Base-by-base conservation (phyloP, 192 early-diverging fungal genomes). In the Coemansia sp. region DNA sequence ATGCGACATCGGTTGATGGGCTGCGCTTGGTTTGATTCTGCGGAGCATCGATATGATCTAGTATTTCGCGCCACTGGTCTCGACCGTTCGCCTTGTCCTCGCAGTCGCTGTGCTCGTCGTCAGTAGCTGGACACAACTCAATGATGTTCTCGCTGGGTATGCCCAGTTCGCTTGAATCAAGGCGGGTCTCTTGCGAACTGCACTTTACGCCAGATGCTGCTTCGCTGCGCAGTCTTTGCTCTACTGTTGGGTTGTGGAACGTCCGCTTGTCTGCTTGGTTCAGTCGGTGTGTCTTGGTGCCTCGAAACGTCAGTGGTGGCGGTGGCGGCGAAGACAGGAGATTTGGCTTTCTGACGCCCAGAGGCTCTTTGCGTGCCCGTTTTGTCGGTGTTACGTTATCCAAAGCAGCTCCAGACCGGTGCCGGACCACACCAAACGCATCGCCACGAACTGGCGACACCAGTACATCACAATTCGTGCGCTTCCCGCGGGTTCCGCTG, bases 161-260 rank as follows among this genome's bases (percentile, higher is more conserved):
- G 17, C 49, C 15, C 17, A 52, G 54, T 39, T 80, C 77, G 47
- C 77, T 80, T 45, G 64, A 71, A 39, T 80, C 77, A 22, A 80
- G 7, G 22, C 60, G 72, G 17, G 77, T 80, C 53, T 71, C 72
- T 43, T 80, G 77, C 35, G 77, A 80, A 49, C 77, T 76, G 22
- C 35, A 64, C 22, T 64, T 64, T 27, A 25, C 27, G n/a, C 32
- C 56, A 6, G 56, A 5, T 32, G 11, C 29, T 11, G 53, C 53
- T 27, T 41, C 39, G 9, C 9, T 15, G 14, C 14, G 39, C 14
- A 41, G 39, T 32, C 51, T 47, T 59, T 51, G 27, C 41, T 62
- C 41, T 19, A n/a, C 52, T 29, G 35, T 1, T 47, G 15, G 27
- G 27, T 29, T 8, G 39, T 41, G 39, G 39, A 41, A 41, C 14